A percentile compares a stretch with the other conserved stretches of the same genome.
These are phyloP conservation scores for Zygosaccharomyces siamensis DNA, from an alignment of 805 yeast genomes.

Conservation along the genomic window DNA sequence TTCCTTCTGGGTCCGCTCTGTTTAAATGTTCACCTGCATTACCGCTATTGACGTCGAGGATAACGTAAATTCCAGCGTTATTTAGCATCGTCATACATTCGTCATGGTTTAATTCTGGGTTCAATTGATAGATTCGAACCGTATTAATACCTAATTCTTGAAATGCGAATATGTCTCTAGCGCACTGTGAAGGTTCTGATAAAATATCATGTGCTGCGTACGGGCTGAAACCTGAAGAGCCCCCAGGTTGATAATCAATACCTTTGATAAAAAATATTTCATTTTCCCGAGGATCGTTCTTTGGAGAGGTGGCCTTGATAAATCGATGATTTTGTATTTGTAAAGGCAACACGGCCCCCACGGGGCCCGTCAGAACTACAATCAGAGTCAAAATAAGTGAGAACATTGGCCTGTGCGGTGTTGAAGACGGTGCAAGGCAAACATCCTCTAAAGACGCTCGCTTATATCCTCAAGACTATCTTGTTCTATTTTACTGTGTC, in stretches of 20 bases:
- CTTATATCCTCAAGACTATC: not conserved
- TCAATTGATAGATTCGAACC: conserved; percentile 73
- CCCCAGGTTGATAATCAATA: conserved; percentile 91
- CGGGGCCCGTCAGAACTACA: conserved; percentile 6
- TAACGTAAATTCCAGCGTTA: conserved; percentile 85
- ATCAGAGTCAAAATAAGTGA: not conserved
- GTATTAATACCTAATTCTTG: conserved; percentile 83
- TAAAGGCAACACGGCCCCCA: conserved; percentile 52
- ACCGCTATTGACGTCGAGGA: conserved; percentile 82
- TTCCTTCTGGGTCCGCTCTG: conserved; percentile 62
- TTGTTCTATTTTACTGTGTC: not conserved
- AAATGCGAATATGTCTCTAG: conserved; percentile 73
- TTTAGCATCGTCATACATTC: conserved; percentile 87
- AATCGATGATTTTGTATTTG: conserved; percentile 53
- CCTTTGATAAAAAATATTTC: conserved; percentile 77
- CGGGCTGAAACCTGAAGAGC: conserved; percentile 54
- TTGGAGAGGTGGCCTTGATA: conserved; percentile 46
- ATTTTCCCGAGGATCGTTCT: conserved; percentile 36
- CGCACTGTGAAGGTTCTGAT: conserved; percentile 62
- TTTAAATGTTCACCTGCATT: conserved; percentile 59
- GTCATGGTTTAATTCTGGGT: conserved; percentile 82
- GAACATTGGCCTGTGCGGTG: not conserved
- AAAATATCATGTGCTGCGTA: conserved; percentile 53
- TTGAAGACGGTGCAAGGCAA: not conserved
- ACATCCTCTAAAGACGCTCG: not conserved